Conservation (phyloP, 768 basidiomycete species). For the Mycena chlorophos region DNA sequence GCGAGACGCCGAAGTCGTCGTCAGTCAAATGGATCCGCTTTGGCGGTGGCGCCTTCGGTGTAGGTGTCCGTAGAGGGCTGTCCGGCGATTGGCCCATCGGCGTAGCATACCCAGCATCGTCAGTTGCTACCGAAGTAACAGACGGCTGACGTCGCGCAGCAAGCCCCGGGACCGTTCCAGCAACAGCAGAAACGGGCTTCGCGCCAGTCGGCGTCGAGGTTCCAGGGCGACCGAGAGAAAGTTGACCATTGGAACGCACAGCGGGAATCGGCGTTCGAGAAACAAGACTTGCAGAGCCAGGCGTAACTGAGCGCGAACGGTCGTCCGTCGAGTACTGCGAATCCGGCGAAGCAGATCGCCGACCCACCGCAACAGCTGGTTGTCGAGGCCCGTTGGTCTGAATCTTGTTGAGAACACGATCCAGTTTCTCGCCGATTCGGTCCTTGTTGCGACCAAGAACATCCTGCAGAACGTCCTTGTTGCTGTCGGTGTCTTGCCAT, state of each 20-base stretch:
- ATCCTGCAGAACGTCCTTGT: slow-evolving; percentile 68
- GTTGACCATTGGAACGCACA: background rate
- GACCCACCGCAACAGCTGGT: too few species aligned
- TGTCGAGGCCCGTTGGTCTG: slow-evolving; percentile 62
- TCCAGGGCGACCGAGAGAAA: slow-evolving; percentile 23
- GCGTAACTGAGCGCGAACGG: slow-evolving; percentile 44
- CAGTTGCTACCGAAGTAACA: too few species aligned
- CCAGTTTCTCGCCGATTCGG: slow-evolving; percentile 66
- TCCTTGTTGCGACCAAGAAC: slow-evolving; percentile 65
- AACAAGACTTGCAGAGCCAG: slow-evolving; percentile 40
- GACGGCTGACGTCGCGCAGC: slow-evolving; percentile 60
- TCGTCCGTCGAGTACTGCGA: slow-evolving; percentile 65
- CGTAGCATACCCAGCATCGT: slow-evolving; percentile 54
- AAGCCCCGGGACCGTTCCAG: slow-evolving; percentile 18
- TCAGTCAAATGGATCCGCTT: slow-evolving; percentile 56
- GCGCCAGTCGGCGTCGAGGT: slow-evolving; percentile 42
- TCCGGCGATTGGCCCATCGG: slow-evolving; percentile 32
- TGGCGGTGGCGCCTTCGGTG: slow-evolving; percentile 34
- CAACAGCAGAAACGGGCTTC: slow-evolving; percentile 23
- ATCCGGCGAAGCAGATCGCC: slow-evolving; percentile 46
- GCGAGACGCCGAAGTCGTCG: slow-evolving; percentile 83
- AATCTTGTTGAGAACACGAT: slow-evolving; percentile 75
- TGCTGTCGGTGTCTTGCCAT: slow-evolving; percentile 57
- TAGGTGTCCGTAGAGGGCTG: slow-evolving; percentile 26
- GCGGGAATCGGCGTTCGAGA: slow-evolving; percentile 26